Evolutionary conservation across 2,329 filamentous ascomycete genomes (phyloP), one percentile per base, ranked within the genome.

Genomic region (Aspergillus candidus): DNA sequence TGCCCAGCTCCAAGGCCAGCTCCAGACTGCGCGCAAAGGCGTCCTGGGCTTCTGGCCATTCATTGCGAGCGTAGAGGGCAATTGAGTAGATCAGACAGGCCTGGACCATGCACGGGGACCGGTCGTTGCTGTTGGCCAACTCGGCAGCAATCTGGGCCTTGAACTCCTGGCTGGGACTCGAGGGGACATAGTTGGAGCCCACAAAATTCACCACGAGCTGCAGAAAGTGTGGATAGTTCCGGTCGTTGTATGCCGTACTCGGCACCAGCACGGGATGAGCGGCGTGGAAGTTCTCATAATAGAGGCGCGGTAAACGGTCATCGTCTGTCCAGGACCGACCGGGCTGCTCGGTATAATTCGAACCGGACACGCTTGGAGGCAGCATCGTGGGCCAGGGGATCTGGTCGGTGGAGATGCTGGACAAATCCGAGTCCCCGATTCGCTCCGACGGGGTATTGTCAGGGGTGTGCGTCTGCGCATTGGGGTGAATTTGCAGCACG

Each of bases 1-100:
- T 79, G 0, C 84, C 83, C 18, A 94, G 75, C 45, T 87, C 79
- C 11, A 93, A 63, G 1, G 88, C 86, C 31, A 90, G 69, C 4
- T 79, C 74, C 57, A 88, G 82, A 4, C 80, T 82, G 30, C 82
- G 76, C 4, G 72, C 71, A 11, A 94, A 76, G 1, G 59, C 55
- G 17, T 50, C 38, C 35, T 62, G 56, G 6, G 65, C 64, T 43
- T 63, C 55, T n/a, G 52, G 35, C 40, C 54, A 54, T 43, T 67
- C 64, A n/a, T 56, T 57, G 0, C 65, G 59, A 10, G 63, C 62
- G 38, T 61, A 65, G 10, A 62, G 48, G 3, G 59, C 54, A 38
- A 68, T 66, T 2, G 63, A 60, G 39, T 61, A 68, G 11, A 69
- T 50, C 4, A 69, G 42, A 46, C 60, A 56, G 6, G 62, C 66